These are phyloP conservation scores for Takakia lepidozioides DNA, from an alignment of 225 moss, liverwort and hornwort species.

Conservation along the genomic window DNA sequence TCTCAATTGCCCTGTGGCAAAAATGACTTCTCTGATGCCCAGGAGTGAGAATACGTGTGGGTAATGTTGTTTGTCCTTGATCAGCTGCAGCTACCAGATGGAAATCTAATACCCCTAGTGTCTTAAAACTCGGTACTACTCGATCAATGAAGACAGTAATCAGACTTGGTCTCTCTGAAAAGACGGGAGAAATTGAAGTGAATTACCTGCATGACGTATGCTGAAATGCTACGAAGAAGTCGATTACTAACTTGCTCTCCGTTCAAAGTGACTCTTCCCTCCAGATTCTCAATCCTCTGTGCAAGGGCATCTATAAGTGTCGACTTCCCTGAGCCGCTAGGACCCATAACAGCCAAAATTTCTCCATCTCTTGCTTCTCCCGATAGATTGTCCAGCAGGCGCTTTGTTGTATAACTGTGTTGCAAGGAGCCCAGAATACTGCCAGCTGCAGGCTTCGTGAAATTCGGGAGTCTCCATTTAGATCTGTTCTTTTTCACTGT, in stretches of 20 bases:
- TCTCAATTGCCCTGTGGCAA: too few species aligned
- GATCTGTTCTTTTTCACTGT: conserved; percentile 31
- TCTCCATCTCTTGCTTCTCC: conserved; percentile 74
- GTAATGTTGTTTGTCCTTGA: too few species aligned
- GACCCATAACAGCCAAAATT: conserved; percentile 82
- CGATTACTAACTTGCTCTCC: conserved; percentile 60
- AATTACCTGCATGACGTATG: conserved; percentile 76
- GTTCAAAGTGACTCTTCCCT: conserved; percentile 72
- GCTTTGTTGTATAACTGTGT: conserved; percentile 20
- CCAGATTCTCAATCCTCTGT: conserved; percentile 57
- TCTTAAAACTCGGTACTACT: too few species aligned
- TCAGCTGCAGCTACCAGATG: too few species aligned
- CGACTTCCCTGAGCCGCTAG: conserved; percentile 85
- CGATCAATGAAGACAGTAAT: too few species aligned
- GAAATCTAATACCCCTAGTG: too few species aligned
- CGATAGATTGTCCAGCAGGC: conserved; percentile 61
- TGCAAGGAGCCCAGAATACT: conserved; percentile 1
- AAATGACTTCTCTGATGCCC: too few species aligned
- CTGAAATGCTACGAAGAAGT: conserved; percentile 75
- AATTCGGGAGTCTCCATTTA: conserved; percentile 16
- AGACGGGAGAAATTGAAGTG: neutral
- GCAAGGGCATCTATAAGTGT: conserved; percentile 91
- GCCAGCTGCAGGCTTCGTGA: neutral
- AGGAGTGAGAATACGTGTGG: too few species aligned
- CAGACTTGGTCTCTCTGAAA: too few species aligned